Base-by-base conservation (phyloP, 208 protist species). In the Trypanosoma rangeli region DNA sequence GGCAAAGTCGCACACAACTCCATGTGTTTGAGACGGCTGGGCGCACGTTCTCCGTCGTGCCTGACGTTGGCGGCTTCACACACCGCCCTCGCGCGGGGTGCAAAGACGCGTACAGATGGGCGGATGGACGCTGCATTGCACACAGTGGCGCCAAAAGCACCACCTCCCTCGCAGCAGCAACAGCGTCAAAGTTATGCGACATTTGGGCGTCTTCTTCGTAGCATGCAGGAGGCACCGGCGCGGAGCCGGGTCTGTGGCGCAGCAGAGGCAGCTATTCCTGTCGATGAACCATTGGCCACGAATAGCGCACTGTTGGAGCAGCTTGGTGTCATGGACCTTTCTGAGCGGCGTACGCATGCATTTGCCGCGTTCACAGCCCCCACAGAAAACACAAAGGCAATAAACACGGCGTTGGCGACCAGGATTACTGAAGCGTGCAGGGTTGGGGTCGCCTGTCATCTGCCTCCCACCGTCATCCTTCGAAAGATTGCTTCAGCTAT, bases 251-350 rank as follows among this genome's bases (percentile, higher is more conserved):
- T 1, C 10, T 33, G 18, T 59, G 42, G 12, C 53, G 20, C 0
- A 18, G 24, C 8, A 13, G 69, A 53, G 1, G 52, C n/a, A 7
- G 69, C 53, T 1, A 63, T 68, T 20, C 52, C 61, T 22, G 3
- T 46, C 4, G 64, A 76, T 37, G 64, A 57, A 12, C 71, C 71
- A 35, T 31, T 76, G 20, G 24, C 49, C 0, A 48, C 71, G 1
- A 65, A 67, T 28, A 15, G 37, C 3, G 33, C 56, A 10, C 35
- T 71, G 35, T 50, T 76, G 71, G 58, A 71, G 26, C 37, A 54
- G 33, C 58, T 76, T 24, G 71, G 71, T 24, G 71, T 76, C 5
- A 48, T 71, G 29, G 71, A 76, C 26, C 44, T 76, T 20, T 24
- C 55, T n/a, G 33, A 52, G 42, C 53, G 46, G 15, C 56, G 35